Evolutionary conservation across 306 rosid genomes (phyloP).

Genomic region (Trichosanthes truncata): DNA sequence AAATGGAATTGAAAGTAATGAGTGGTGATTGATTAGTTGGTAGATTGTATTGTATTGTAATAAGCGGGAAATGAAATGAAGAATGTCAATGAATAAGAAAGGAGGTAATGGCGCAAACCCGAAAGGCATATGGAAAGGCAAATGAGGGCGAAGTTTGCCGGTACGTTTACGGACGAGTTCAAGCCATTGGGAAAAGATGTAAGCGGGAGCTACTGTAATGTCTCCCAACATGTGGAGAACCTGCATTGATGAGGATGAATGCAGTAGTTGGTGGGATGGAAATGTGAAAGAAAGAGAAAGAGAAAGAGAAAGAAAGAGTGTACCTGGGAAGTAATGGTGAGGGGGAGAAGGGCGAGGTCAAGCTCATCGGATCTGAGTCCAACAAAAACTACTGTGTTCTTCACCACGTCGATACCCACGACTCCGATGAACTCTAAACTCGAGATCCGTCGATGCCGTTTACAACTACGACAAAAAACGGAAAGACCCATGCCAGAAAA

Average conservation of each 20-base stretch:
- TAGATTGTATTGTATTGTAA: too few species aligned
- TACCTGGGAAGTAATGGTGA: conserved; percentile 77
- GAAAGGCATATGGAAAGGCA: conserved; percentile 31
- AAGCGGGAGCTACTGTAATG: conserved; percentile 68
- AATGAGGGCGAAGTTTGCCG: conserved; percentile 30
- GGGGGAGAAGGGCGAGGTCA: conserved; percentile 58
- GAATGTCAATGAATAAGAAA: not conserved
- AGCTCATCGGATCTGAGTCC: conserved; percentile 37
- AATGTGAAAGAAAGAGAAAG: not conserved
- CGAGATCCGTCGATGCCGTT: too few species aligned
- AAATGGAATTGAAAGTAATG: conserved; percentile 3
- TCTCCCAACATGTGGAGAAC: conserved; percentile 84
- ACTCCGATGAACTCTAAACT: too few species aligned
- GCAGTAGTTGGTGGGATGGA: not conserved
- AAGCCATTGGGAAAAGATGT: conserved; percentile 81
- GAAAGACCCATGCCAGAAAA: too few species aligned
- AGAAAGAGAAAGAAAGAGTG: not conserved
- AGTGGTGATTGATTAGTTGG: too few species aligned
- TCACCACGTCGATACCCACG: too few species aligned
- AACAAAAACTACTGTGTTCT: too few species aligned
- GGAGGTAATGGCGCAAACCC: conserved; percentile 29
- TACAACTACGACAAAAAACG: too few species aligned
- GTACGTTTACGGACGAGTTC: conserved; percentile 85
- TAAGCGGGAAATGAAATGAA: too few species aligned
- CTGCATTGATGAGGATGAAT: conserved; percentile 24